Evolutionary conservation across 1,284 basidiomycete genomes (phyloP).

Genomic region (Boletus semigastroideus): DNA sequence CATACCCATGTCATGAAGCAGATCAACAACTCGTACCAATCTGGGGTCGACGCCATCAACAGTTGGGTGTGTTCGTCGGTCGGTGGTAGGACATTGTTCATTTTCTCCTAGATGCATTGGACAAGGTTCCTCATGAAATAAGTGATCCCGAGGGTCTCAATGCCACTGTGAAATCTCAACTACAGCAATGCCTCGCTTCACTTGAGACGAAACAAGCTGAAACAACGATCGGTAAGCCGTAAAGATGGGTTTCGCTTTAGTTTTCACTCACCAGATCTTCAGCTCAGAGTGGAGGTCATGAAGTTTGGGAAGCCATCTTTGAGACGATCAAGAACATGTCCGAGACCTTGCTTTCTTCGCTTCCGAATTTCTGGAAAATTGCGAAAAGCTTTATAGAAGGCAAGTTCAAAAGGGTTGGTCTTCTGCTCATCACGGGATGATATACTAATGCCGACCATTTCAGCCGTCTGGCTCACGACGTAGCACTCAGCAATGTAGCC

Average conservation of each 20-base stretch:
- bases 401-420: conserved; percentile 77
- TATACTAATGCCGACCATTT: background rate
- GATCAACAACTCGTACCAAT: conserved; percentile 70
- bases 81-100: conserved; percentile 8
- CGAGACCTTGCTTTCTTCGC: conserved; percentile 64
- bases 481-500: conserved; percentile 81
- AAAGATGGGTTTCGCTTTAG: background rate
- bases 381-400: conserved; percentile 90
- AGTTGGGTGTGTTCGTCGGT: conserved; percentile 40
- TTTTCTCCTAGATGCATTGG: conserved; percentile 41
- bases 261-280: background rate
- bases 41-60: conserved; percentile 53
- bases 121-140: conserved; percentile 39
- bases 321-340: conserved; percentile 72
- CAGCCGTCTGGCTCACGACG: conserved; percentile 50
- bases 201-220: conserved; percentile 69
- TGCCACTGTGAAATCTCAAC: conserved; percentile 48
- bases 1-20: conserved; percentile 82
- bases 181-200: conserved; percentile 56
- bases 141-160: conserved; percentile 41
- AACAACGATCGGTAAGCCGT: conserved; percentile 55
- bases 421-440: background rate
- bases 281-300: conserved; percentile 63
- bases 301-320: conserved; percentile 81
- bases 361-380: conserved; percentile 95